A percentile compares a stretch with the other conserved stretches of the same genome.
phyloP scores from a whole-genome alignment of 1,284 basidiomycete species.

The Ceratobasidium sp. region DNA sequence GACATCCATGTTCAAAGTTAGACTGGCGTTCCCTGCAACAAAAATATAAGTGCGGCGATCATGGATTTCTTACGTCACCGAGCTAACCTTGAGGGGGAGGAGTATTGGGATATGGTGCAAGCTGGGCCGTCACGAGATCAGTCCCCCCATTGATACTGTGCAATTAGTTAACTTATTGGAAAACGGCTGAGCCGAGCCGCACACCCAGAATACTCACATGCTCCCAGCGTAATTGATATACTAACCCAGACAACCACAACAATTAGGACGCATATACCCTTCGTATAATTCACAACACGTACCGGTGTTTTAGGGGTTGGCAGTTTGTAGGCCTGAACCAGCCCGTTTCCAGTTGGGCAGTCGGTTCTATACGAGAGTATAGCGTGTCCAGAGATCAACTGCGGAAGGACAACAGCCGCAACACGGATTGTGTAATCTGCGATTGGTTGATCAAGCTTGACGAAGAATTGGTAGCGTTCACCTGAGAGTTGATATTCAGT shows the following conservation, averaged over 20 bases:
- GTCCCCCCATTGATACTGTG: conserved; percentile 13
- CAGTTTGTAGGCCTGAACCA: conserved; percentile 10
- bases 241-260: not conserved
- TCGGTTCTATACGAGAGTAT: conserved; percentile 39
- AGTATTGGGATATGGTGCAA: conserved; percentile 22
- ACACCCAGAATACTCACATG: not conserved
- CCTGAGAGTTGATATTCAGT: not conserved
- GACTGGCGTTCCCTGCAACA: not conserved
- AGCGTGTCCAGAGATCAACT: conserved; percentile 44
- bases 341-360: not conserved
- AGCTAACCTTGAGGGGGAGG: conserved; percentile 32
- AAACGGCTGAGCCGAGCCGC: not conserved
- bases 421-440: conserved; percentile 46
- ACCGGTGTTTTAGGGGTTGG: conserved; percentile 25
- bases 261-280: conserved; percentile 4
- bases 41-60: too few relatives aligned
- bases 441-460: conserved; percentile 44
- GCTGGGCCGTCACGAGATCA: conserved; percentile 30
- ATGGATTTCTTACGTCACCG: not conserved
- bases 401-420: conserved; percentile 38
- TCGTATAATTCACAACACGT: not conserved
- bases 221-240: conserved; percentile 29
- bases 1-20: conserved; percentile 11
- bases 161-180: not conserved
- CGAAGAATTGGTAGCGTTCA: conserved; percentile 44